Evolutionary conservation across 129 eudicot species (phyloP).

Genomic region (Chrysanthemum makinoi): DNA sequence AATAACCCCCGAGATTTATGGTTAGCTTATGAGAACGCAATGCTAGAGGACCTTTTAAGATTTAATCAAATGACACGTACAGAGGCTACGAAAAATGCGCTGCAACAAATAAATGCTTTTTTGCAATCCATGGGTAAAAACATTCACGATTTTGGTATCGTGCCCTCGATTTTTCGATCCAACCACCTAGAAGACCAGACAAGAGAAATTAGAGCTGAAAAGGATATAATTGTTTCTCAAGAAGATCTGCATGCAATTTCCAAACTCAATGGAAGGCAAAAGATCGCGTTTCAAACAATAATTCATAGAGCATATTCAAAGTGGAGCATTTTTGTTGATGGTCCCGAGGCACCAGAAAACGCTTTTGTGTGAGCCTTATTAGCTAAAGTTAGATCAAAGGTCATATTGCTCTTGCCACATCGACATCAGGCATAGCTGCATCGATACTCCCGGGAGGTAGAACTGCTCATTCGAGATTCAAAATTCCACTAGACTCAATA

Average conservation of each 20-base stretch:
- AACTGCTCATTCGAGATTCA: background rate
- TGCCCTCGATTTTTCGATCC: background rate
- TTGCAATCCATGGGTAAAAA: background rate
- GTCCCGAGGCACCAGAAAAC: constrained; percentile 1
- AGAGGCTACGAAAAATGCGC: background rate
- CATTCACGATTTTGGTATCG: background rate
- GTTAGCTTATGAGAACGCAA: background rate
- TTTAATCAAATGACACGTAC: background rate
- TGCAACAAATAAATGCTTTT: background rate
- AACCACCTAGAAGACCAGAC: background rate
- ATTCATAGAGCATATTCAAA: background rate
- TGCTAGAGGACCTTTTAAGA: background rate
- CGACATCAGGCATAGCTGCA: background rate
- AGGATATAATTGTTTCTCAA: background rate
- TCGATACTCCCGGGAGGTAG: background rate
- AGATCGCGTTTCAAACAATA: too few relatives aligned
- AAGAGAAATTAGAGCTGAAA: background rate
- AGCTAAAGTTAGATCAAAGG: background rate
- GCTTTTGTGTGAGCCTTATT: background rate
- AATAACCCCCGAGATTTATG: background rate
- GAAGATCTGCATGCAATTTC: background rate
- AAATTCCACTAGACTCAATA: background rate
- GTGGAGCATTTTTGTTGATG: background rate
- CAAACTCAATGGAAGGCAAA: background rate
- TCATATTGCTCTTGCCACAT: background rate